Base-by-base conservation (phyloP, 805 yeast species). In the Komagataella kurtzmanii region DNA sequence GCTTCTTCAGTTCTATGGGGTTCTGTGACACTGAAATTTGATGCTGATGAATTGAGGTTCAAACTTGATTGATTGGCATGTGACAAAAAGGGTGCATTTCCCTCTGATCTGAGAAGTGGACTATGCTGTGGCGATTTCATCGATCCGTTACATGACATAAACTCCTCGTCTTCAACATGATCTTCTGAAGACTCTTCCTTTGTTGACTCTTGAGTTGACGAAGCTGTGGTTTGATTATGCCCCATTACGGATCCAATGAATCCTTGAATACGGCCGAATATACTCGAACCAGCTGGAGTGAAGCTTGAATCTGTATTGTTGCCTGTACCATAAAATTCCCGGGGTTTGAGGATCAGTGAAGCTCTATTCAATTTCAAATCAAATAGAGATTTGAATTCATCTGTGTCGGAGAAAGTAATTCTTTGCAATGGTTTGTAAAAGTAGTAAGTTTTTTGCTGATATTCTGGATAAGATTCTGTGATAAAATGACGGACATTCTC, bases 321-420 rank as follows among this genome's bases (percentile, higher is more conserved):
- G 44, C 53, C 43, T 21, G 36, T 17, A 47, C 48, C 43, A 50
- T 54, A 49, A 8, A 30, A 30, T 14, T 65, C 68, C 2, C 62
- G 46, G 3, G 93, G 90, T 60, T 85, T 85, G 56, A 89, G 68
- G 21, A 87, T 81, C 49, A 89, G 64, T 0, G 85, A 87, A 8
- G 95, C 82, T 53, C 95, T 72, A 14, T 77, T 73, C 50, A 89
- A 67, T 19, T 79, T 80, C 51, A 89, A 68, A 3, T 70, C 74
- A 23, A 61, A 62, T 44, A 89, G 67, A 2, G 80, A 66, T 53
- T 66, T 58, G 47, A 58, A 66, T 57, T 88, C 91, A 49, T 83
- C 85, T 0, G 79, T 75, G 3, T 73, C 75, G 2, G 80, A 67
- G 54, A 83, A 88, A 0, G 83, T 76, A 4, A 78, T 72, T 53